Base-by-base conservation (phyloP, 768 basidiomycete species). In the Phlebiopsis gigantea region DNA sequence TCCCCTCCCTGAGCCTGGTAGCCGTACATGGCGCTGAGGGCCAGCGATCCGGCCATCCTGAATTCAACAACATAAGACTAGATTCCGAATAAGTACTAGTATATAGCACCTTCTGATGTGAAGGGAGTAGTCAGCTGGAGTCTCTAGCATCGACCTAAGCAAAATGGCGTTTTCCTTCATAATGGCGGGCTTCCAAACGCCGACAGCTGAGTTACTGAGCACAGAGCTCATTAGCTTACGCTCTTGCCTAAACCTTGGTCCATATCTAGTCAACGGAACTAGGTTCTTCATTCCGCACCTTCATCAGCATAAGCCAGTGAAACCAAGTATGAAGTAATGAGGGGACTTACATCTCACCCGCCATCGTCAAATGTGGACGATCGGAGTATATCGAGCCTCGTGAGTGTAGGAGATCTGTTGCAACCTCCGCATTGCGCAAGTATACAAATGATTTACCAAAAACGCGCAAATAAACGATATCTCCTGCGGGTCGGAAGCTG, bases 101-200 rank as follows among this genome's bases (percentile, higher is more conserved):
- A 52, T 10, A 24, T 7, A 19, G 30, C 24, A 58, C 57, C 57
- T 15, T 25, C 26, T 47, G 31, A 54, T 53, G 46, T 58, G 52
- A 12, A 24, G 21, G 15, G 43, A 31, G 42, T 31, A 49, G 25
- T 25, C 17, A 15, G 41, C 39, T 2, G 57, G 57, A 14, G 21
- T 15, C 10, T 30, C 5, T 9, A 28, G 14, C 5, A 58, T 15
- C 14, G 43, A 29, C n/a, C 28, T 29, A 28, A 58, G n/a, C 2
- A 58, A 28, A 6, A 44, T 25, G 8, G 15, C 22, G 2, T 45
- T 46, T 26, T 58, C 53, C 6, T 30, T 4, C 17, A 10, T 22
- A 10, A 58, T 22, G 2, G 41, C 25, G 14, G 57, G 57, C 26
- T 50, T 52, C 57, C 57, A 39, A 9, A 17, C 17, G 17, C 17